Evolutionary conservation across 2,329 filamentous ascomycete genomes (phyloP), one percentile per base, ranked within the genome.

Genomic region (Colletotrichum graminicola): DNA sequence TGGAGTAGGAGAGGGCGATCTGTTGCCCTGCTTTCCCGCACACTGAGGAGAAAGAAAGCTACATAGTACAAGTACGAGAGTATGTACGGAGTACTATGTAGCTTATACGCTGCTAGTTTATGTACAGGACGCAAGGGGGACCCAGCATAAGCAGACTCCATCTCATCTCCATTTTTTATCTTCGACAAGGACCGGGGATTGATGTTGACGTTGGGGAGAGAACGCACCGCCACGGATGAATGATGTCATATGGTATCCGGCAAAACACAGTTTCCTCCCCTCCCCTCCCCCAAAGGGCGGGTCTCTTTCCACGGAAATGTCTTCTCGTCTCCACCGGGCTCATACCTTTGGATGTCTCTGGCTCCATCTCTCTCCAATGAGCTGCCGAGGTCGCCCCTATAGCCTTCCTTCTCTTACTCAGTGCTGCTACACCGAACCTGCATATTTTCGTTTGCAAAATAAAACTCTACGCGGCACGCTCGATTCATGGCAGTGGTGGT

Each of bases 191-290:
- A 60, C 65, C 54, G 29, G 69, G 69, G 59, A 64, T 69, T 47
- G 65, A 36, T 60, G 65, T 60, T 32, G 18, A 60, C 8, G 49
- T 54, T 62, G 57, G 64, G 59, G 59, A 54, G 55, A 55, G 45
- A 60, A 41, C 54, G 60, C 65, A 72, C 65, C 59, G 65, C 69
- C 66, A 72, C 65, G 65, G 8, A 29, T 63, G 21, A 49, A 72
- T 72, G 69, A 72, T 72, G 69, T 72, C 69, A 72, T 69, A 47
- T 21, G 21, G 39, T 43, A 59, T 51, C 36, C 32, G 36, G 47
- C 65, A 56, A 54, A 71, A 66, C 49, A 29, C 60, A 29, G 16
- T 52, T 39, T 41, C n/a, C 43, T 18, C 14, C 14, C 11, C 18
- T 43, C 32, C 21, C n/a, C 21, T 16, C 12, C 11, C n/a, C 34